These are phyloP conservation scores for Malassezia pachydermatis DNA, from an alignment of 1,284 basidiomycete species.

Conservation along the genomic window DNA sequence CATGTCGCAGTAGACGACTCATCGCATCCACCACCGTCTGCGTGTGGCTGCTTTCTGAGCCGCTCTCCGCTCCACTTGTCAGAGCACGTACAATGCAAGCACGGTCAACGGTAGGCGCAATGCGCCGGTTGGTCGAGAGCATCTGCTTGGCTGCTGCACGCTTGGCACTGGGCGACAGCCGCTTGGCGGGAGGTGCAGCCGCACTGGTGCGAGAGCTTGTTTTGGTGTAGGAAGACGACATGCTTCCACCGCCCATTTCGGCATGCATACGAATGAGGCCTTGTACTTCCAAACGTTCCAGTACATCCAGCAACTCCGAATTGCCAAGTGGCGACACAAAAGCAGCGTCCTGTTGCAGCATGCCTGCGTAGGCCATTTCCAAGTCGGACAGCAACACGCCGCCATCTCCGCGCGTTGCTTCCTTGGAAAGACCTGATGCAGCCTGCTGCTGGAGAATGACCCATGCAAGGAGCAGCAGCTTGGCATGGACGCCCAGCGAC, in stretches of 20 bases:
- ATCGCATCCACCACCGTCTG: slow-evolving; percentile 15
- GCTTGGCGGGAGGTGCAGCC: background rate
- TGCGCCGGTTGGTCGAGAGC: slow-evolving; percentile 24
- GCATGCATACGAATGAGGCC: slow-evolving; percentile 29
- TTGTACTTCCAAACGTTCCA: slow-evolving; percentile 42
- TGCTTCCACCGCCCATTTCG: slow-evolving; percentile 18
- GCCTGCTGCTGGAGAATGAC: slow-evolving; percentile 28
- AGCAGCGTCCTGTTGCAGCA: slow-evolving; percentile 29
- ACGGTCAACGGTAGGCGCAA: slow-evolving; percentile 16
- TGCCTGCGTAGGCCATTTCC: slow-evolving; percentile 30
- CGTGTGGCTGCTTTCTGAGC: slow-evolving; percentile 5
- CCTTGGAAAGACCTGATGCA: slow-evolving; percentile 16
- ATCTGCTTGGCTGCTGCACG: slow-evolving; percentile 38
- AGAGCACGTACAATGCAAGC: slow-evolving; percentile 14
- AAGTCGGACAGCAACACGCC: slow-evolving; percentile 29
- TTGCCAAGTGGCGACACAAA: slow-evolving; percentile 29
- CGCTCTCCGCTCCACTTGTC: slow-evolving; percentile 1
- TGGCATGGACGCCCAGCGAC: slow-evolving; percentile 36
- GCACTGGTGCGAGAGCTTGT: background rate
- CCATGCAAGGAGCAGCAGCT: slow-evolving; percentile 37
- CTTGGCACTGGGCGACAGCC: slow-evolving; percentile 32
- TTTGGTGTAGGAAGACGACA: slow-evolving; percentile 2
- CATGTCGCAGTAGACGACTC: slow-evolving; percentile 9
- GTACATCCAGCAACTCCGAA: slow-evolving; percentile 40
- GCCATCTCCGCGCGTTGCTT: slow-evolving; percentile 21